Evolutionary conservation across 352 stramenopile genomes (phyloP).

Genomic region (Globisporangium ultimum): DNA sequence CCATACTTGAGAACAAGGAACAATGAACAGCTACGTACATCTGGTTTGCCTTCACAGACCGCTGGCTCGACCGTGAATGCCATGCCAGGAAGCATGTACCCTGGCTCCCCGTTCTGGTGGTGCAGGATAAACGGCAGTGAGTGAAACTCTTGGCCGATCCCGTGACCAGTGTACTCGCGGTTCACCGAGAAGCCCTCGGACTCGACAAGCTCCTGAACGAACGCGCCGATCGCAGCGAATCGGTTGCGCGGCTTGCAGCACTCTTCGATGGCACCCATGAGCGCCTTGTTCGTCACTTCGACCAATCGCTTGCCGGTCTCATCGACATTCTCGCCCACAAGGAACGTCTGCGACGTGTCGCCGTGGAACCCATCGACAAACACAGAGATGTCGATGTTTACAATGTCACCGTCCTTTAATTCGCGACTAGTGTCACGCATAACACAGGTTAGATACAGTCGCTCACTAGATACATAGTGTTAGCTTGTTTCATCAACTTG

Average conservation of each 20-base stretch:
- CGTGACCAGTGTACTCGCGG: constrained; percentile 95
- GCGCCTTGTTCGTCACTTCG: constrained; percentile 78
- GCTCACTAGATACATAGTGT: not conserved
- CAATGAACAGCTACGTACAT: constrained; percentile 44
- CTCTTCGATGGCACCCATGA: constrained; percentile 81
- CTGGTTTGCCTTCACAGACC: constrained; percentile 87
- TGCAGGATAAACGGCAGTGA: constrained; percentile 94
- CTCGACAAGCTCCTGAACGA: constrained; percentile 90
- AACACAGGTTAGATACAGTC: not conserved
- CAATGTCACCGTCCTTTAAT: constrained; percentile 92
- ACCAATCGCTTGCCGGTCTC: constrained; percentile 85
- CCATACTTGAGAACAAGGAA: not conserved
- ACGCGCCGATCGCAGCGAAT: constrained; percentile 93
- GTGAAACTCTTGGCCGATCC: constrained; percentile 95
- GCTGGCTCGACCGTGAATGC: constrained; percentile 99
- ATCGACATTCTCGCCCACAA: constrained; percentile 91
- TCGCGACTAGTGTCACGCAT: constrained; percentile 27
- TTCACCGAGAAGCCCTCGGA: constrained; percentile 79
- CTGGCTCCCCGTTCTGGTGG: constrained; percentile 80
- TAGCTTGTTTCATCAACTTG: constrained; percentile 4
- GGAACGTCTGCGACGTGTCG: constrained; percentile 97
- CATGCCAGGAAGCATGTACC: constrained; percentile 90
- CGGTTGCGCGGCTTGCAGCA: constrained; percentile 91
- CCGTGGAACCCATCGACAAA: constrained; percentile 94
- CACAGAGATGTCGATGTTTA: constrained; percentile 97